These are phyloP conservation scores for Acer campestre DNA, from an alignment of 345 rosid genomes.

Conservation along the genomic window DNA sequence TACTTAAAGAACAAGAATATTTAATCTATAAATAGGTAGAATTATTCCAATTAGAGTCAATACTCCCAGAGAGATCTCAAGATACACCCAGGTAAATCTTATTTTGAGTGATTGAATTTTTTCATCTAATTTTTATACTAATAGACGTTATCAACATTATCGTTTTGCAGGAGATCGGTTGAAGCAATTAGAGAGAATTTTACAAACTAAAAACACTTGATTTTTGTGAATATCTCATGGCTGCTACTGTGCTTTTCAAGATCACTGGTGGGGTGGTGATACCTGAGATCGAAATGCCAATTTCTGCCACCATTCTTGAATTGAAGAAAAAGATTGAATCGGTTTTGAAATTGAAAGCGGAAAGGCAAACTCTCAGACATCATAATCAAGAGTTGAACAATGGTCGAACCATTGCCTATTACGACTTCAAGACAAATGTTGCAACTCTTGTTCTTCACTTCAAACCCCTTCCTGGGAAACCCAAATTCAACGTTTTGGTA, in stretches of 20 bases:
- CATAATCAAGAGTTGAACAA: background rate
- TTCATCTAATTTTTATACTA: no score
- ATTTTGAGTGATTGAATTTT: no score
- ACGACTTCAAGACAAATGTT: background rate
- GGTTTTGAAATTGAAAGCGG: background rate
- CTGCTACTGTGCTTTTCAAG: background rate
- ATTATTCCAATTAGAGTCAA: no score
- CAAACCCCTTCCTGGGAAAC: background rate
- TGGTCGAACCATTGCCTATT: background rate
- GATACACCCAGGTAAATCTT: no score
- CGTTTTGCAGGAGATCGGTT: no score
- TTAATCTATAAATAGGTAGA: no score
- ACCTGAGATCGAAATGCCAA: conserved; percentile 10
- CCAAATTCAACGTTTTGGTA: background rate
- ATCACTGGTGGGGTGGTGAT: conserved; percentile 6
- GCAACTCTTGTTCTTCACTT: background rate
- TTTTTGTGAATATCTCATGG: background rate
- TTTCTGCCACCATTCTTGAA: background rate
- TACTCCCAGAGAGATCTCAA: no score
- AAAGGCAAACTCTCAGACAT: background rate
- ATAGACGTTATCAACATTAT: no score
- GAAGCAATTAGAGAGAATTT: no score
- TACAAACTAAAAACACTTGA: background rate
- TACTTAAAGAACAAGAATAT: no score
- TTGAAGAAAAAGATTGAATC: background rate